These are phyloP conservation scores for Glaciozyma antarctica DNA, from an alignment of 768 basidiomycete genomes.

Conservation along the genomic window DNA sequence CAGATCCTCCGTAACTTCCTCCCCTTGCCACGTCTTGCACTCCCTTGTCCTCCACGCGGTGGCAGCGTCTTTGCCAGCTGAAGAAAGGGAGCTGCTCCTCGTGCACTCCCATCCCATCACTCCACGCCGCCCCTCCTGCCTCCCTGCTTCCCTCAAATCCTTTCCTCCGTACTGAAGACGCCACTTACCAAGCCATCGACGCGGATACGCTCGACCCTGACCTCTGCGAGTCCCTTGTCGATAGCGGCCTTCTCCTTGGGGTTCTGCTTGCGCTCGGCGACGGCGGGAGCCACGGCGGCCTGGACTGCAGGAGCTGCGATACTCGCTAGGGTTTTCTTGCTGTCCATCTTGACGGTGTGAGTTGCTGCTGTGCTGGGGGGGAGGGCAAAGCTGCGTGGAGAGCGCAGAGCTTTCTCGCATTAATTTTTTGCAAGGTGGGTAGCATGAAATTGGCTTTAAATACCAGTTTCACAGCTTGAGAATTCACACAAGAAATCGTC, in stretches of 20 bases:
- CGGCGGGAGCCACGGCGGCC: not conserved
- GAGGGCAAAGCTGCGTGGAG: too few relatives aligned
- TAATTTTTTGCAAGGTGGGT: too few relatives aligned
- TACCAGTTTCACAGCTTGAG: too few relatives aligned
- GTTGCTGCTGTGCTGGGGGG: too few relatives aligned
- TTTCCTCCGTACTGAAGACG: not conserved
- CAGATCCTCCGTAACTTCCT: too few relatives aligned
- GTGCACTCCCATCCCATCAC: not conserved
- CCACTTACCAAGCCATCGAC: constrained; percentile 32
- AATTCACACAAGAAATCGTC: too few relatives aligned
- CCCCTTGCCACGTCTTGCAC: not conserved
- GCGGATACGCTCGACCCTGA: constrained; percentile 19
- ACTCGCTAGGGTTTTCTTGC: constrained; percentile 7
- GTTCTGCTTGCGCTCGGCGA: constrained; percentile 7
- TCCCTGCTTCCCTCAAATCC: not conserved
- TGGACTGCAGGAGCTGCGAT: constrained; percentile 17
- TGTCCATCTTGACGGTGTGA: too few relatives aligned
- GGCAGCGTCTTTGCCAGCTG: not conserved
- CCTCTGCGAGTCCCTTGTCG: constrained; percentile 23
- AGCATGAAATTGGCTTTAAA: too few relatives aligned
- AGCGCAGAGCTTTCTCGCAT: too few relatives aligned
- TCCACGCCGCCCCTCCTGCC: not conserved
- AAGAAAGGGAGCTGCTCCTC: not conserved
- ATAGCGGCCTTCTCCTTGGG: constrained; percentile 14
- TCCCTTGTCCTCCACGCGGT: not conserved